These are phyloP conservation scores for Toxoplasma gondii DNA, from an alignment of 169 alveolate species.

Conservation along the genomic window DNA sequence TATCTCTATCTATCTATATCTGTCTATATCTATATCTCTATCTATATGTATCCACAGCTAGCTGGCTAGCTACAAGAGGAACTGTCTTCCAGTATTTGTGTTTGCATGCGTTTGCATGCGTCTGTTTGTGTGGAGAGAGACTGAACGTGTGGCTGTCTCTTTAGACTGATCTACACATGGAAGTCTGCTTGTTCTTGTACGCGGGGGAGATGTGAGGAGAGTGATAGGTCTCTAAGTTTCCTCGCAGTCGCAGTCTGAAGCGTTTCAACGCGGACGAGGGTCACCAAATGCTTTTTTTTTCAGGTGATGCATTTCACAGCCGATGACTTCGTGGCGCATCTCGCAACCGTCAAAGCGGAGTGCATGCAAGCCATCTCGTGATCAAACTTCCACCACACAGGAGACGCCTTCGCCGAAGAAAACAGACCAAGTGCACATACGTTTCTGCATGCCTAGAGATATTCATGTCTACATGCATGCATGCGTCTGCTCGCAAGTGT, in stretches of 20 bases:
- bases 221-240: too few species aligned
- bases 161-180: too few species aligned
- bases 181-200: too few species aligned
- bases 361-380: not conserved
- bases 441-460: not conserved
- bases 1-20: not conserved
- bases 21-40: not conserved
- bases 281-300: not conserved
- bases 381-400: not conserved
- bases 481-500: not conserved
- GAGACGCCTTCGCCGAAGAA: not conserved
- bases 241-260: too few species aligned
- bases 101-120: too few species aligned
- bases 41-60: too few species aligned
- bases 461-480: not conserved
- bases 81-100: too few species aligned
- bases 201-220: too few species aligned
- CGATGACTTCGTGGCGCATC: slow-evolving; percentile 14
- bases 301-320: slow-evolving; percentile 7
- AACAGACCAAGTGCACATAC: not conserved
- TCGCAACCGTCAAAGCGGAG: slow-evolving; percentile 5
- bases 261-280: too few species aligned
- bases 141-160: too few species aligned
- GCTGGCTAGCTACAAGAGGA: too few species aligned
- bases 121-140: too few species aligned